Evolutionary conservation across 2,329 filamentous ascomycete genomes (phyloP).

Genomic region (Escovopsis sp.): DNA sequence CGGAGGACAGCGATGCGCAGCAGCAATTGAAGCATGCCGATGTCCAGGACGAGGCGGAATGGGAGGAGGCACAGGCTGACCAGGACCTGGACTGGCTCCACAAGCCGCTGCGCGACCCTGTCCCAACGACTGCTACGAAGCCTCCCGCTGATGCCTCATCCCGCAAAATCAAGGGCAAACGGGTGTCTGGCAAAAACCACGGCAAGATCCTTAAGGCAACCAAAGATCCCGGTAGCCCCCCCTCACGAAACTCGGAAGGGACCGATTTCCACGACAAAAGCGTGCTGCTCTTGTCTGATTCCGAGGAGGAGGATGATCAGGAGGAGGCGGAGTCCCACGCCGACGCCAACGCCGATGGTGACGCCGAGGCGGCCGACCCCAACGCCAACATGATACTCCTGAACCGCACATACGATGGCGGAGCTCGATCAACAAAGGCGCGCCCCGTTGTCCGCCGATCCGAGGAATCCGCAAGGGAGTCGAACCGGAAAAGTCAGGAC

Average conservation of each 20-base stretch:
- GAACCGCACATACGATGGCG: slow-evolving; percentile 12
- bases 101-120: not conserved
- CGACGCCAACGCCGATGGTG: no score
- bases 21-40: not conserved
- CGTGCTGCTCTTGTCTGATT: slow-evolving; percentile 42
- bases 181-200: slow-evolving; percentile 39
- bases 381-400: no score
- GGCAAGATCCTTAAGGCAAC: slow-evolving; percentile 41
- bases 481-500: slow-evolving; percentile 11
- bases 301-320: slow-evolving; percentile 26
- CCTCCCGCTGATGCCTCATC: slow-evolving; percentile 5
- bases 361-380: not conserved
- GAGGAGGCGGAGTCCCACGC: no score
- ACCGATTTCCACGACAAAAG: slow-evolving; percentile 40
- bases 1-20: slow-evolving; percentile 1
- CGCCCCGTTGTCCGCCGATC: not conserved
- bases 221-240: slow-evolving; percentile 23
- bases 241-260: slow-evolving; percentile 26
- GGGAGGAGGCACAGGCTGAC: slow-evolving; percentile 2
- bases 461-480: slow-evolving; percentile 3
- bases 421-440: slow-evolving; percentile 12
- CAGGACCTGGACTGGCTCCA: slow-evolving; percentile 6
- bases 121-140: slow-evolving; percentile 10
- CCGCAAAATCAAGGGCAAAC: slow-evolving; percentile 26
- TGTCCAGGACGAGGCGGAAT: slow-evolving; percentile 1